Conservation (phyloP, 306 rosid species). For the Biancaea sappan region DNA sequence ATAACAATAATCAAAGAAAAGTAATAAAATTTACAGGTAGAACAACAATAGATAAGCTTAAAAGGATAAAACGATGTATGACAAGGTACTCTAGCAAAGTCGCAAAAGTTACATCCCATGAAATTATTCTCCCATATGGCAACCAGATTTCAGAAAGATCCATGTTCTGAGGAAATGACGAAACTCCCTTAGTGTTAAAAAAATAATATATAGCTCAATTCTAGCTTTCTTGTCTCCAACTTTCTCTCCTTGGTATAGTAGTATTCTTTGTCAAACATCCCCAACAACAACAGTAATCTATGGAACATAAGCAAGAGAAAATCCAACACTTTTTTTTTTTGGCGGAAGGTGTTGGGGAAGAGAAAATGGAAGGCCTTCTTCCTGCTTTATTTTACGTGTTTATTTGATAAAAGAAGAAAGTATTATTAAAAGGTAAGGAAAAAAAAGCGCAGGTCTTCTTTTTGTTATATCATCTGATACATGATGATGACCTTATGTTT, state of each 20-base stretch:
- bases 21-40: too few relatives aligned
- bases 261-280: not conserved
- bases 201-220: not conserved
- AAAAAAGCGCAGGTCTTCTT: not conserved
- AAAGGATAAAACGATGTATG: not conserved
- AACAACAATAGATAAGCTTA: not conserved
- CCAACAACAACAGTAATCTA: not conserved
- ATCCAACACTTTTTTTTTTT: not conserved
- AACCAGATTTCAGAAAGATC: not conserved
- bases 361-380: too few relatives aligned
- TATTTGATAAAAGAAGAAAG: not conserved
- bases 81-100: not conserved
- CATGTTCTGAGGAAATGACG: not conserved
- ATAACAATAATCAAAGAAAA: too few relatives aligned
- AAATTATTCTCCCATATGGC: not conserved
- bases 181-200: not conserved
- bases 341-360: too few relatives aligned
- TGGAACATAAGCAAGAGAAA: not conserved
- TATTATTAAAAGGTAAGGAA: not conserved
- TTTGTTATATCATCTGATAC: not conserved
- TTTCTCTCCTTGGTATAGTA: not conserved
- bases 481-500: not conserved
- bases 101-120: not conserved
- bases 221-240: not conserved
- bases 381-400: too few relatives aligned